Base-by-base conservation (phyloP, 306 rosid genomes). In the Vachellia pachyceras region DNA sequence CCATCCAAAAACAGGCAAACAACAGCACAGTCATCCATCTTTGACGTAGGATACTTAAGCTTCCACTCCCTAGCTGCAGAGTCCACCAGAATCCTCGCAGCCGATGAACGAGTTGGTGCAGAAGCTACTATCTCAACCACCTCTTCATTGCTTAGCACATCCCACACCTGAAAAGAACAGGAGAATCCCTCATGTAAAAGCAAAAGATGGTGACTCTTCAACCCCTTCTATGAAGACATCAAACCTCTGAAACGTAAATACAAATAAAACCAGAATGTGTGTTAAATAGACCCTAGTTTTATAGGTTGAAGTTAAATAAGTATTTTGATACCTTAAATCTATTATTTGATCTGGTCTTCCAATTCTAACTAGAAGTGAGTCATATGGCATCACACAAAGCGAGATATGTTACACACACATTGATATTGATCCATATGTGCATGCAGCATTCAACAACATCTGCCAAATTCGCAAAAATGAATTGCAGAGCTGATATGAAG, bases 21-120 rank as follows among this genome's bases (percentile, higher is more conserved):
- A 6, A 96, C 99, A 55, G 99, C 98, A 78, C 99, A 96, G 80
- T 96, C 99, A 49, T 96, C 99, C 99, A 96, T 96, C 82, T 93
- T 96, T 1, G 99, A 96, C 35, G 98, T 96, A 0, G 99, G 99
- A 83, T 93, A 96, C 69, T 96, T 96, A 44, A 93, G 98, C 70
- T 92, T 93, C 99, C 99, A 96, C 84, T 92, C 98, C 0, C 92
- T 92, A 33, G 98, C 97, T 36, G 99, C 99, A 15, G 98, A 90
- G 79, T 96, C 92, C 39, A 94, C 98, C 83, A 96, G 77, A 58
- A 82, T 88, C 83, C 97, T 93, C 8, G 99, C 97, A 1, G 99
- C 98, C 0, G 97, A 85, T 41, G 98, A 82, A 39, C 98, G 86
- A 13, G 87, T 81, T 14, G 97, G 92, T 55, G 97, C 90, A 2